Base-by-base conservation (phyloP, 306 rosid genomes). In the Castanea sativa region DNA sequence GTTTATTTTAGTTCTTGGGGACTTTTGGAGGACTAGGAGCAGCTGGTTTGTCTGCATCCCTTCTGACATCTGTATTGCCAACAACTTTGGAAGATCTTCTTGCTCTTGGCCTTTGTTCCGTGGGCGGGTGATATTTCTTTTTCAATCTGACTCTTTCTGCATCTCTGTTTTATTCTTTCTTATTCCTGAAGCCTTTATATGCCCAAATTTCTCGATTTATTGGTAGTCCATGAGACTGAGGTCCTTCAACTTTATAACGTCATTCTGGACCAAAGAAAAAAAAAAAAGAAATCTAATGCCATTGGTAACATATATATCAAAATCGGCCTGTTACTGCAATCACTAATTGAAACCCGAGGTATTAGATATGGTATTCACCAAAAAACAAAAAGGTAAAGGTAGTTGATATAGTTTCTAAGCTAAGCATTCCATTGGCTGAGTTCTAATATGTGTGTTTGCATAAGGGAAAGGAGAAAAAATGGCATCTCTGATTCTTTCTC, bases 21-120 rank as follows among this genome's bases (percentile, higher is more conserved):
- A 89, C 98, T 33, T 79, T 95, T 67, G 96, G 99, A 79, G 96
- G 96, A 78, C 88, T 95, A 14, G 97, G 99, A 71, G 97, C 93
- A 38, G 98, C 99, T 35, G 99, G 99, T 30, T 86, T 95, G 61
- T 93, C 97, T 76, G 98, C 97, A 83, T 95, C 99, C 14, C 94
- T 95, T 74, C 88, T 95, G 55, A 93, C 99, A 51, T 90, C 98
- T 53, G 96, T 95, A 57, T 87, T 93, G 75, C 98, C 89, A 38
- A 91, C 92, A 75, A 89, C 98, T 65, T 53, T 86, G 76, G 99
- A 95, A 83, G 99, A 95, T 85, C 97, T 95, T 89, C 96, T 95
- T 78, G 99, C 99, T 79, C 99, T 95, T 80, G 96, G 93, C 82
- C 88, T 95, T 82, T 93, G 98, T 86, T 95, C 99, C 43, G 91